A percentile compares a stretch with the other conserved stretches of the same genome.
Conservation (phyloP, 139 green algal genomes). For the Dunaliella sp. region DNA sequence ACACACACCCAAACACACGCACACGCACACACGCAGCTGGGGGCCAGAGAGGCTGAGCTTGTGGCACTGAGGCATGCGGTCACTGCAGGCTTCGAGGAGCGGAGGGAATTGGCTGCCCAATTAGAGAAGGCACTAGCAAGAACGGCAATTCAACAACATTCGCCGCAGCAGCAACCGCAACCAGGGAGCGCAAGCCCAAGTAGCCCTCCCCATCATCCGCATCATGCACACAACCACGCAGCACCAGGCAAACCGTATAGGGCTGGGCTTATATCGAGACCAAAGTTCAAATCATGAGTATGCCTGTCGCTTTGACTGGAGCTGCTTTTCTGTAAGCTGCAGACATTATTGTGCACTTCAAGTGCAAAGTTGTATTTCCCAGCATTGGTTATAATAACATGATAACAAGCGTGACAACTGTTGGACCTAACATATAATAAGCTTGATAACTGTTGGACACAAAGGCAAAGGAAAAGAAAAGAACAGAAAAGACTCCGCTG, state of each 20-base stretch:
- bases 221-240: background rate
- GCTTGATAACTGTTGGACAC: too few relatives aligned
- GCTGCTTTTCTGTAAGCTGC: too few relatives aligned
- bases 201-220: background rate
- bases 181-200: background rate
- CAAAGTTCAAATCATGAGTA: background rate
- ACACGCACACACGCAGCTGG: background rate
- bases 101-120: conserved; percentile 19
- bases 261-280: background rate
- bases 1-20: background rate
- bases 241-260: background rate
- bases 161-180: background rate
- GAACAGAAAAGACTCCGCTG: too few relatives aligned
- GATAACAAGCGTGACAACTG: too few relatives aligned
- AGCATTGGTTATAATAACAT: too few relatives aligned
- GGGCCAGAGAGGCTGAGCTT: background rate
- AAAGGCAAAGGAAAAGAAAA: too few relatives aligned
- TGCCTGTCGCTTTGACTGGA: too few relatives aligned
- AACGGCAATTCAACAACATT: background rate
- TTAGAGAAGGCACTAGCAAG: conserved; percentile 8
- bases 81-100: conserved; percentile 23
- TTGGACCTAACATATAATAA: too few relatives aligned
- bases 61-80: background rate
- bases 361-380: too few relatives aligned
- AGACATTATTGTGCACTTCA: too few relatives aligned